Conservation (phyloP, 2,329 filamentous ascomycete genomes). For the Fusarium kyushuense region DNA sequence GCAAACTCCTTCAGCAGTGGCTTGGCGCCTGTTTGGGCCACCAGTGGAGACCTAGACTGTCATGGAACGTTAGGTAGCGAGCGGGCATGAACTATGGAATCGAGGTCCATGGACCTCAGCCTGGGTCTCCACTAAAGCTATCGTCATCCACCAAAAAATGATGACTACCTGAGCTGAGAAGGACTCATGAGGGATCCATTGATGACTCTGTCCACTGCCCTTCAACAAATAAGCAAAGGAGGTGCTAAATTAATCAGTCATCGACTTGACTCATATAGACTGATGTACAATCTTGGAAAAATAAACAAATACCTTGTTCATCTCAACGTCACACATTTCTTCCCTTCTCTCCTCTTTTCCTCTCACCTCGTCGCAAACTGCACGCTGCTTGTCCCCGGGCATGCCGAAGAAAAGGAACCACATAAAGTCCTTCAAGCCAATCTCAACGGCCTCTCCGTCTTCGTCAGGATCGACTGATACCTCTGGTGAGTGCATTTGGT, state of each 20-base stretch:
- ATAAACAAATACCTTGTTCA: conserved; percentile 35
- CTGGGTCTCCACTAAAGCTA: conserved; percentile 12
- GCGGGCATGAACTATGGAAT: conserved; percentile 5
- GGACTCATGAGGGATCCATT: conserved; percentile 24
- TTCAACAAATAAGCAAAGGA: conserved; percentile 6
- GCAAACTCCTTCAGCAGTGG: conserved; percentile 29
- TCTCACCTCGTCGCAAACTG: conserved; percentile 21
- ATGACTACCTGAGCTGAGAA: conserved; percentile 23
- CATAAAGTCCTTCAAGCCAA: conserved; percentile 68
- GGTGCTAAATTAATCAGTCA: neutral
- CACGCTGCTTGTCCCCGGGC: conserved; percentile 45
- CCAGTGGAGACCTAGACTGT: conserved; percentile 8
- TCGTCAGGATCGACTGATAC: conserved; percentile 41
- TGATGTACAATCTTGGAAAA: conserved; percentile 36
- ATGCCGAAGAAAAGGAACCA: conserved; percentile 75
- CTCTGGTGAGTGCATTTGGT: conserved; percentile 46
- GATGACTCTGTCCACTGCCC: conserved; percentile 34
- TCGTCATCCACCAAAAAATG: conserved; percentile 26
- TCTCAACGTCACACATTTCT: conserved; percentile 25
- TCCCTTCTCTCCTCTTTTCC: conserved; percentile 20
- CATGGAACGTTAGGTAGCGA: neutral
- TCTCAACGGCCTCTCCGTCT: conserved; percentile 63
- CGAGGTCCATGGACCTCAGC: too few relatives aligned
- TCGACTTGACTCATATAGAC: conserved; percentile 39
- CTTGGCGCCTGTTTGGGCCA: conserved; percentile 21